A percentile compares a stretch with the other conserved stretches of the same genome.
phyloP scores from a whole-genome alignment of 306 rosid species.

The Nissolia schottii region DNA sequence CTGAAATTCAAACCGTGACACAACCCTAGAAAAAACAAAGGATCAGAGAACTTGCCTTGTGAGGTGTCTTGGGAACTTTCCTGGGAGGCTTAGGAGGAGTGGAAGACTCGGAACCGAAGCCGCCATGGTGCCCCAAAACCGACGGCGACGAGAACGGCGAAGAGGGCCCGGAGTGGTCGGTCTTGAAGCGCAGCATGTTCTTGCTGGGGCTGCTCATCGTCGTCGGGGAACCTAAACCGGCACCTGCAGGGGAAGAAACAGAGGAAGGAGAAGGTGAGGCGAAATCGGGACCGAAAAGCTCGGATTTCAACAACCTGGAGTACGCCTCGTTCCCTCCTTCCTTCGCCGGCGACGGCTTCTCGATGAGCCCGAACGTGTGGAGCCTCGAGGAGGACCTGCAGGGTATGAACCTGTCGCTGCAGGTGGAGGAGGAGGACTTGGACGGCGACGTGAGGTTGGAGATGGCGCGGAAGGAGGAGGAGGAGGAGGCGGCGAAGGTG shows the following conservation, averaged over 20 bases:
- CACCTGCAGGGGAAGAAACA: slow-evolving; percentile 32
- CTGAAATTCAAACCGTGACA: neutral
- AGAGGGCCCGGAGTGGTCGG: slow-evolving; percentile 63
- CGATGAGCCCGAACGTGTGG: slow-evolving; percentile 78
- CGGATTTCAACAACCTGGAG: slow-evolving; percentile 65
- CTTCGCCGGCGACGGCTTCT: slow-evolving; percentile 77
- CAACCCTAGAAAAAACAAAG: neutral
- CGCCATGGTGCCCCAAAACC: slow-evolving; percentile 46
- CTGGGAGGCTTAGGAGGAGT: slow-evolving; percentile 97
- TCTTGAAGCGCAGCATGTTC: slow-evolving; percentile 89
- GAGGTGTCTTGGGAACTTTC: slow-evolving; percentile 96
- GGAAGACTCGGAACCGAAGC: slow-evolving; percentile 46
- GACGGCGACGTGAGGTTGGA: slow-evolving; percentile 63
- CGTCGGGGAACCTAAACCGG: slow-evolving; percentile 59
- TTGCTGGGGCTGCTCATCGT: slow-evolving; percentile 67
- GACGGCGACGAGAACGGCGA: slow-evolving; percentile 93
- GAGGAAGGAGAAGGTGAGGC: slow-evolving; percentile 67
- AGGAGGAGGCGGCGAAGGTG: slow-evolving; percentile 32
- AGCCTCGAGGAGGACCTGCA: slow-evolving; percentile 94
- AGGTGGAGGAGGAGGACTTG: slow-evolving; percentile 39
- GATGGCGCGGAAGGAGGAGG: slow-evolving; percentile 43
- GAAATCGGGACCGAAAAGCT: slow-evolving; percentile 92
- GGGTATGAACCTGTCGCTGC: slow-evolving; percentile 96
- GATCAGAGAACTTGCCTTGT: slow-evolving; percentile 46
- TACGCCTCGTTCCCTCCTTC: slow-evolving; percentile 87